Evolutionary conservation across 495 filamentous ascomycete genomes (phyloP).

Genomic region (Penicillium cataractarum): DNA sequence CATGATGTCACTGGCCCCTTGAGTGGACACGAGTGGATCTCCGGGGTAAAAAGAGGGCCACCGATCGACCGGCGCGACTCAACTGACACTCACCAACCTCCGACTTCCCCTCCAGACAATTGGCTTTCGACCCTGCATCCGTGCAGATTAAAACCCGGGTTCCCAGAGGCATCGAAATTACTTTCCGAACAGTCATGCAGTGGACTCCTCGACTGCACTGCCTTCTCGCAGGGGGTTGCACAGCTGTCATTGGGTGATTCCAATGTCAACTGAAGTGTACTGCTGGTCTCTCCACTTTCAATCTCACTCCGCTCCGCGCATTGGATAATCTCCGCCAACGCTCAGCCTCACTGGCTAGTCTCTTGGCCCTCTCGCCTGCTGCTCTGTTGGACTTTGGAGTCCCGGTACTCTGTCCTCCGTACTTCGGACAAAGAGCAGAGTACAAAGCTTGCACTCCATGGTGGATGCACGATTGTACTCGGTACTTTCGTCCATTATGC

Average conservation of each 20-base stretch:
- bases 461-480: background rate
- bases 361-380: background rate
- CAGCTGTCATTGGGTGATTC: background rate
- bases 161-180: background rate
- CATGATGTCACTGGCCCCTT: background rate
- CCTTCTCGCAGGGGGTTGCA: background rate
- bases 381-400: background rate
- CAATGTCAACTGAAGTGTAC: background rate
- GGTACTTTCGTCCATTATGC: conserved; percentile 8
- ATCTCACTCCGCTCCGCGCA: background rate
- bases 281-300: conserved; percentile 1
- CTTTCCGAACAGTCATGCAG: background rate
- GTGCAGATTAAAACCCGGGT: background rate
- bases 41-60: background rate
- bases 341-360: conserved; percentile 5
- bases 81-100: background rate
- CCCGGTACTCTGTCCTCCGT: background rate
- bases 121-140: conserved; percentile 4
- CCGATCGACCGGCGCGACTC: background rate
- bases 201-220: background rate
- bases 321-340: background rate
- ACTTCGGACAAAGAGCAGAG: background rate
- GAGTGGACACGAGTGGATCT: background rate
- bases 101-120: background rate
- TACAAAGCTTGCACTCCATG: background rate